Evolutionary conservation across 2,329 filamentous ascomycete species (phyloP), one percentile per base, ranked within the genome.

Genomic region (Ascocoryne sarcoides): DNA sequence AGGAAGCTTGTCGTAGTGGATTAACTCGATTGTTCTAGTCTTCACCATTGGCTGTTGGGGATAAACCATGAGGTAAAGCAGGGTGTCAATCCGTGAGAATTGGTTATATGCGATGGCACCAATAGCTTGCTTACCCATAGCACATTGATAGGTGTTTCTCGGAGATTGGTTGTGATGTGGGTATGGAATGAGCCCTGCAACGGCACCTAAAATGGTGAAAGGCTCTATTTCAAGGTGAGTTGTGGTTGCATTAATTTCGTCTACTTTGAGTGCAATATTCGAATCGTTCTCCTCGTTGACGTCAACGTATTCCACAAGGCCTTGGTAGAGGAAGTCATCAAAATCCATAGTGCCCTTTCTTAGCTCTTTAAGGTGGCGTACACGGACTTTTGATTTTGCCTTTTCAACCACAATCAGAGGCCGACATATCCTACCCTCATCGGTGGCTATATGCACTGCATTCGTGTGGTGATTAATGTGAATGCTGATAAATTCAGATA

Each of bases 71-170:
- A 95, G 84, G 60, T 95, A 96, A 5, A 98, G 76, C 12, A 98
- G 71, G 0, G 90, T 96, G 58, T 98, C 92, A 61, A 98, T 95
- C 42, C 92, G 82, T 55, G 90, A 85, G 66, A 95, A 95, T 62
- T 98, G 92, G 60, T 98, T 98, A 60, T 95, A 94, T 12, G 90
- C 92, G 59, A 98, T 96, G 23, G 90, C 89, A 23, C 92, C 92
- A 60, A 98, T 96, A 29, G 92, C 92, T 83, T 98, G 92, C 67
- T 98, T 98, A 75, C 92, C 92, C 92, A 98, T 98, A 65, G 92
- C 92, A 66, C 90, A 95, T 71, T 96, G 90, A 59, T 98, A 98
- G 0, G 92, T 98, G 61, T 98, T 98, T 72, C 92, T 76, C 8
- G 92, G 92, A 12, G 93, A 98, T 62, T 98, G 92, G 64, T 98